These are phyloP conservation scores for Sedum album DNA, from an alignment of 164 flowering plant species.

Conservation along the genomic window DNA sequence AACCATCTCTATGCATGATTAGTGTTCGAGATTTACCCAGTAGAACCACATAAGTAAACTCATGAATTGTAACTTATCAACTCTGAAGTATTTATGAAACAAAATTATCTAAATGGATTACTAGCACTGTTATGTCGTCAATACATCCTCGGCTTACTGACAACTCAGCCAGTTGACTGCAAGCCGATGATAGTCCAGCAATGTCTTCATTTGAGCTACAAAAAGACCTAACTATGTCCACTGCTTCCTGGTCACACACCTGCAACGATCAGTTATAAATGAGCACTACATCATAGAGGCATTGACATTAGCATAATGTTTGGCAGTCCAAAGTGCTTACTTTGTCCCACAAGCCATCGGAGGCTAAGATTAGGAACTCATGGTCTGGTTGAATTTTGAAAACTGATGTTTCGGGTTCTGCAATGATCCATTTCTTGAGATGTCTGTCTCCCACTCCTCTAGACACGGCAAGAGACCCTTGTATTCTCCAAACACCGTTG, in stretches of 20 bases:
- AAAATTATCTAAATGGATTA: conserved; percentile 32
- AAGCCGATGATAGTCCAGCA: conserved; percentile 33
- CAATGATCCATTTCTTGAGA: conserved; percentile 55
- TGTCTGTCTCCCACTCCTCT: conserved; percentile 59
- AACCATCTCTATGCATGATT: not conserved
- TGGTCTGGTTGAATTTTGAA: conserved; percentile 25
- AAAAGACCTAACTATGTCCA: conserved; percentile 43
- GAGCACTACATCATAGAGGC: not conserved
- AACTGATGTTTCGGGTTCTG: conserved; percentile 55
- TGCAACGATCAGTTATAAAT: conserved; percentile 15
- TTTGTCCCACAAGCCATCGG: conserved; percentile 74
- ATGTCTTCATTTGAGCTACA: conserved; percentile 19
- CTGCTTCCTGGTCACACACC: conserved; percentile 74
- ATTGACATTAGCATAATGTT: not conserved
- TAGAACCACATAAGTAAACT: not conserved
- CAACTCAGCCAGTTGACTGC: conserved; percentile 45
- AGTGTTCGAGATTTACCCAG: not conserved
- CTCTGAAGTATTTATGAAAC: conserved; percentile 11
- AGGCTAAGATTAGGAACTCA: conserved; percentile 59
- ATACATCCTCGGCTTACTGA: conserved; percentile 45
- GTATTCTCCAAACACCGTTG: conserved; percentile 55
- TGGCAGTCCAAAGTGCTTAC: conserved; percentile 12
- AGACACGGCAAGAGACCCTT: conserved; percentile 58
- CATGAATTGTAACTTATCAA: not conserved
- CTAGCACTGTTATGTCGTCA: conserved; percentile 58